phyloP scores from a whole-genome alignment of 1,284 basidiomycete genomes.

The Ganoderma boninense region DNA sequence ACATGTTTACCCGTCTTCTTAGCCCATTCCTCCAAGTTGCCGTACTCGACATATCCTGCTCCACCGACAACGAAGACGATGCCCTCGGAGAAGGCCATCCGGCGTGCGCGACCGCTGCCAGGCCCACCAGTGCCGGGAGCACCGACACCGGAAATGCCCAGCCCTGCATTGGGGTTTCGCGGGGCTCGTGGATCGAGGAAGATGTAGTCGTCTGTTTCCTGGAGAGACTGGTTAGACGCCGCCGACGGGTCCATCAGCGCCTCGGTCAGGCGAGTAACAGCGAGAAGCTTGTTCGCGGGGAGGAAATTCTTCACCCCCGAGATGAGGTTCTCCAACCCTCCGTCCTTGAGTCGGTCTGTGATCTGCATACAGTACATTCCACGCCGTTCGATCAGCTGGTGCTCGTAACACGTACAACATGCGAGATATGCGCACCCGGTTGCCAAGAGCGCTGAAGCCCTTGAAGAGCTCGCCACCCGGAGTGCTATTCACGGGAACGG shows the following conservation, averaged over 20 bases:
- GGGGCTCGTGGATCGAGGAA: slow-evolving; percentile 92
- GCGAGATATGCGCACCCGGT: slow-evolving; percentile 65
- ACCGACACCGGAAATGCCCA: slow-evolving; percentile 59
- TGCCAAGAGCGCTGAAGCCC: slow-evolving; percentile 93
- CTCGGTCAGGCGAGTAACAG: slow-evolving; percentile 92
- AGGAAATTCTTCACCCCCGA: slow-evolving; percentile 99
- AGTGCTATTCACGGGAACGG: slow-evolving; percentile 72
- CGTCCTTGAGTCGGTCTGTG: slow-evolving; percentile 93
- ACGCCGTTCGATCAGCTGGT: neutral
- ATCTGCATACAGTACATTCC: slow-evolving; percentile 56
- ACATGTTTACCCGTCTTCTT: slow-evolving; percentile 82
- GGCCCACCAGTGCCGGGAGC: slow-evolving; percentile 47
- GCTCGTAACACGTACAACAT: neutral
- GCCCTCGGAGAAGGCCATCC: slow-evolving; percentile 90
- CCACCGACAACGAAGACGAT: slow-evolving; percentile 97
- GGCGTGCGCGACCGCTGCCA: slow-evolving; percentile 59
- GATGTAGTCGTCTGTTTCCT: slow-evolving; percentile 97
- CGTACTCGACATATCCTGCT: slow-evolving; percentile 97
- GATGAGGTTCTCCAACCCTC: slow-evolving; percentile 94
- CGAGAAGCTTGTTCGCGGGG: slow-evolving; percentile 93
- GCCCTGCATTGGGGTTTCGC: slow-evolving; percentile 59
- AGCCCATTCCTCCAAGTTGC: slow-evolving; percentile 95
- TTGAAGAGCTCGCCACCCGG: slow-evolving; percentile 84
- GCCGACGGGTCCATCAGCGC: slow-evolving; percentile 96
- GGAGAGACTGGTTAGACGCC: slow-evolving; percentile 91